These are phyloP conservation scores for Acanthamoeba polyphaga DNA, from an alignment of 208 protist genomes.

Conservation along the genomic window DNA sequence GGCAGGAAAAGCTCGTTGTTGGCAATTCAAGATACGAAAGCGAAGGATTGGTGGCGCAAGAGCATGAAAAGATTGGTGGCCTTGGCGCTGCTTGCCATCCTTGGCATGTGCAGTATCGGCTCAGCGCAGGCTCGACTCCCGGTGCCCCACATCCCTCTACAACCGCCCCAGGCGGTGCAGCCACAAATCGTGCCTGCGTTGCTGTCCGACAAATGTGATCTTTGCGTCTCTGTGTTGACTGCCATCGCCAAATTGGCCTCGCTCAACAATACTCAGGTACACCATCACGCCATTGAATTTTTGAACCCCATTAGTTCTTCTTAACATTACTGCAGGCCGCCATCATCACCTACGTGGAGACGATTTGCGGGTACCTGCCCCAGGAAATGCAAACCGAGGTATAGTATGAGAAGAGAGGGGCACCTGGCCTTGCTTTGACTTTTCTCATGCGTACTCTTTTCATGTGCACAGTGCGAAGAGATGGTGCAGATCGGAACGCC, in stretches of 20 bases:
- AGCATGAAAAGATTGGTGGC: too few relatives aligned
- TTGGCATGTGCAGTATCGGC: too few relatives aligned
- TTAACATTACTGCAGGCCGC: neutral
- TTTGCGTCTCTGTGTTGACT: conserved; percentile 34
- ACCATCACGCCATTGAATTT: neutral
- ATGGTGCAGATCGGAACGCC: conserved; percentile 44
- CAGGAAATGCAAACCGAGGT: conserved; percentile 36
- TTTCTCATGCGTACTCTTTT: neutral
- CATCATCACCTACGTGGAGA: conserved; percentile 25
- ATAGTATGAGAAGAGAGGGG: neutral
- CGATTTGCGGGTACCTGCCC: conserved; percentile 35
- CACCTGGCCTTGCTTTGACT: neutral
- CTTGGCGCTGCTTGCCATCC: too few relatives aligned
- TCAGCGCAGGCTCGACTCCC: too few relatives aligned
- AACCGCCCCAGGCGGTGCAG: too few relatives aligned
- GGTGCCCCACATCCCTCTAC: too few relatives aligned
- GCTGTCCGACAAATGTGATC: neutral
- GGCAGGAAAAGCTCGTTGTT: too few relatives aligned
- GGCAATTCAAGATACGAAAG: too few relatives aligned
- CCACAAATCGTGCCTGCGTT: too few relatives aligned
- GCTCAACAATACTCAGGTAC: conserved; percentile 21
- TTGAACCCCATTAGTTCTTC: too few relatives aligned
- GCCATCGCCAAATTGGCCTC: conserved; percentile 37
- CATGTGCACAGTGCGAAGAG: neutral
- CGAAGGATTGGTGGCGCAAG: too few relatives aligned